Evolutionary conservation across 805 yeast genomes (phyloP), one percentile per base, ranked within the genome.

Genomic region (Metschnikowia cerradonensis): DNA sequence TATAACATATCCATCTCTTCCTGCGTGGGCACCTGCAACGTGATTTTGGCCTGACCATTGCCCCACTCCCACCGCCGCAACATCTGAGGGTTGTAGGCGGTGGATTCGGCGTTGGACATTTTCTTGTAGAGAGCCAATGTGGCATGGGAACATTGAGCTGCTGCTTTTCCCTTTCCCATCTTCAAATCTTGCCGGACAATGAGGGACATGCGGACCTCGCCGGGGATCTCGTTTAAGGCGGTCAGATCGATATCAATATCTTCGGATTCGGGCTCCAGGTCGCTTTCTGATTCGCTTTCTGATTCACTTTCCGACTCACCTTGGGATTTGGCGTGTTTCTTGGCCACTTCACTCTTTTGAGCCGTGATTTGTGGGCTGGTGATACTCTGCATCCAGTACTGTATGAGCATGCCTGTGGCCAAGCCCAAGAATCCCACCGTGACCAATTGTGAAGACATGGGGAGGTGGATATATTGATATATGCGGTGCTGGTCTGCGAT

Each of bases 91-190:
- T 88, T 84, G 54, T 81, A 78, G 5, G 80, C 78, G 5, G 75
- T 77, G 1, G 81, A 73, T 3, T 72, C 63, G 4, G 80, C 77
- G 36, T 76, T 70, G 36, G 80, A 72, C 71, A 86, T 85, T 54
- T 82, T 70, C 61, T 87, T 84, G 68, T 88, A 94, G 59, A 94
- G 82, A 0, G 94, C 91, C 33, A 94, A 76, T 0, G 98, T 95
- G n/a, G 99, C 99, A 71, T 94, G 99, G 36, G 90, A 85, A 67
- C 98, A 92, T 65, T 94, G 99, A 5, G 99, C 99, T 4, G 98
- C 97, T 2, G 88, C 85, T 65, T 94, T 94, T 20, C 99, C 99
- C 68, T 89, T 90, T 32, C 86, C 83, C 98, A 94, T 94, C 40
- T 82, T 84, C 53, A 94, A 72, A 65, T 94, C 99, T 30, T 85